These are phyloP conservation scores for Beta vulgaris DNA, from an alignment of 148 eudicot genomes.

Conservation along the genomic window DNA sequence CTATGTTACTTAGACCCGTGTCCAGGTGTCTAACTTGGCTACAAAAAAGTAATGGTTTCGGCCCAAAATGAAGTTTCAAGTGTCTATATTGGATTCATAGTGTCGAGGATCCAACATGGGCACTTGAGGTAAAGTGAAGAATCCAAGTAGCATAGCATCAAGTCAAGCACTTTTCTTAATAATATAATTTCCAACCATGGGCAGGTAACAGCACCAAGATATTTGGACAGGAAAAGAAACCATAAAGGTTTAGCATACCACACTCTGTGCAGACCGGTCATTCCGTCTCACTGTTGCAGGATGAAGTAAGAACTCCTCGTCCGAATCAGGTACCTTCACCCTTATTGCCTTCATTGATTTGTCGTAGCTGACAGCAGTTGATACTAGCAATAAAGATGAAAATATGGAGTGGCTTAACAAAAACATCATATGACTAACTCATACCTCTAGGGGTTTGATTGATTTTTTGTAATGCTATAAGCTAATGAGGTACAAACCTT, in stretches of 20 bases:
- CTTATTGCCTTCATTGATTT: conserved; percentile 76
- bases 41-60: too few species aligned
- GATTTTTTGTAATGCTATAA: not conserved
- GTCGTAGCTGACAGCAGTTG: conserved; percentile 90
- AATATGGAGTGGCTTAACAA: not conserved
- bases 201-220: not conserved
- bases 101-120: too few species aligned
- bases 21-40: too few species aligned
- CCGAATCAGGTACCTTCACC: conserved; percentile 92
- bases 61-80: too few species aligned
- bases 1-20: too few species aligned
- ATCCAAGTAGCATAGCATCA: too few species aligned
- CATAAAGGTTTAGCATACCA: conserved; percentile 61
- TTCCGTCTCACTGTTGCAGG: conserved; percentile 98
- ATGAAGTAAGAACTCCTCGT: conserved; percentile 86
- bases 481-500: conserved; percentile 46
- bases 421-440: not conserved
- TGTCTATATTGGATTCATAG: too few species aligned
- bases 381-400: conserved; percentile 44
- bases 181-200: too few species aligned
- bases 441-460: not conserved
- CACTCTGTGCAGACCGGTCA: conserved; percentile 98
- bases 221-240: not conserved
- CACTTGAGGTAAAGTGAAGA: too few species aligned
- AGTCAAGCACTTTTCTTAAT: too few species aligned